Conservation (phyloP, 495 filamentous ascomycete species). For the Collariella sp. region DNA sequence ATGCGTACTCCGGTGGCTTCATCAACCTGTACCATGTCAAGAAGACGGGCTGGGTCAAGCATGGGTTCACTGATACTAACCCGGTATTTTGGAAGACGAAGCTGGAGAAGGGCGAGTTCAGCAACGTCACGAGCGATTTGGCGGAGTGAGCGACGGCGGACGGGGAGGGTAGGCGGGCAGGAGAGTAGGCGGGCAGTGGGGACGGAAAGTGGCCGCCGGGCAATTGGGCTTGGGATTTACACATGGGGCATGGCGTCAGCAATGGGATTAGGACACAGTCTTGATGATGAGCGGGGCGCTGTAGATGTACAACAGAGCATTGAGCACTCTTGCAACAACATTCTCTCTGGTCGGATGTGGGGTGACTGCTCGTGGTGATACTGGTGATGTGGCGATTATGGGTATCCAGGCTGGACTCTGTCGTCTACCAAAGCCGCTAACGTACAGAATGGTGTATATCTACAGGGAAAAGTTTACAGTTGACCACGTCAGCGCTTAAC, state of each 20-base stretch:
- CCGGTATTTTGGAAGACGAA: constrained; percentile 99
- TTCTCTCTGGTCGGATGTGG: background rate
- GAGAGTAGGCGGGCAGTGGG: background rate
- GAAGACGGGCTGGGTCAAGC: constrained; percentile 96
- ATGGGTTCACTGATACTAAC: constrained; percentile 91
- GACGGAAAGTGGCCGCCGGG: background rate
- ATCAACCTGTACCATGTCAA: constrained; percentile 99
- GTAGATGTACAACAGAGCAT: constrained; percentile 11
- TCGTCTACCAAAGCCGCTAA: background rate
- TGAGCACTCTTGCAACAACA: background rate
- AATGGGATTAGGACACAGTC: background rate
- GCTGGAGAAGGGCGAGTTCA: constrained; percentile 95
- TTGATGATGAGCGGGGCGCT: background rate
- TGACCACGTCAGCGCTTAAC: too few relatives aligned
- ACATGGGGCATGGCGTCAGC: background rate
- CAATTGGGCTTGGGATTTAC: background rate
- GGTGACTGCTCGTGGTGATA: background rate
- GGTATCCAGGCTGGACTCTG: background rate
- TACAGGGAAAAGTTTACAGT: background rate
- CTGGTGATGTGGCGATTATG: background rate
- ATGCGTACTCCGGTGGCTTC: constrained; percentile 95
- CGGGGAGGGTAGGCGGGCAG: background rate
- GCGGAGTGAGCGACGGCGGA: constrained; percentile 26
- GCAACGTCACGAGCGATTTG: constrained; percentile 82
- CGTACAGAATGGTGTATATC: background rate